These are phyloP conservation scores for Metschnikowia continentalis DNA, from an alignment of 805 yeast genomes.

Conservation along the genomic window DNA sequence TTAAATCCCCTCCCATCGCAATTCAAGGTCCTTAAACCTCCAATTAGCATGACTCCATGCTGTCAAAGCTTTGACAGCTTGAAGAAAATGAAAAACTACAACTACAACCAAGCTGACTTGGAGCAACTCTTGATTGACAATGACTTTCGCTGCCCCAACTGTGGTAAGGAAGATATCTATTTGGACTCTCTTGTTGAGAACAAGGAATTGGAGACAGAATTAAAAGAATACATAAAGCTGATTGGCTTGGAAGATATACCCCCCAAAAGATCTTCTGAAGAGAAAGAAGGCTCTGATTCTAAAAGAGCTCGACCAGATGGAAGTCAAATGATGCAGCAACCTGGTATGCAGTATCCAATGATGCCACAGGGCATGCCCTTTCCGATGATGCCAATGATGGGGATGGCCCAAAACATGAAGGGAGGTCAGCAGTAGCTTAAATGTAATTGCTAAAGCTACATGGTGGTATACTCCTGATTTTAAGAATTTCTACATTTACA, in stretches of 20 bases:
- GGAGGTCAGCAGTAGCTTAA: not conserved
- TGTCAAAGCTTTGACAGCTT: slow-evolving; percentile 57
- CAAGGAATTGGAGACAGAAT: slow-evolving; percentile 51
- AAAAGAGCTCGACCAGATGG: slow-evolving; percentile 25
- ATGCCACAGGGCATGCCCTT: slow-evolving; percentile 17
- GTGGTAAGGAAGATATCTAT: slow-evolving; percentile 67
- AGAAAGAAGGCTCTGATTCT: slow-evolving; percentile 17
- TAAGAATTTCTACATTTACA: not conserved
- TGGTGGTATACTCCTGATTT: not conserved
- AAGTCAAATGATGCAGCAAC: slow-evolving; percentile 10
- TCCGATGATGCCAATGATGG: slow-evolving; percentile 18
- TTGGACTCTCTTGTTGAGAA: slow-evolving; percentile 69
- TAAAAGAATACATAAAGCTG: slow-evolving; percentile 47
- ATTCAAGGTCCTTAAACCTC: slow-evolving; percentile 55
- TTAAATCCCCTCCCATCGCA: slow-evolving; percentile 56
- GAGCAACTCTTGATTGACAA: slow-evolving; percentile 59
- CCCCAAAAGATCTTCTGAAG: slow-evolving; percentile 10
- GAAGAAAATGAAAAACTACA: slow-evolving; percentile 44
- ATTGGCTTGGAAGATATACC: slow-evolving; percentile 35
- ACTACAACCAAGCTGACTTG: slow-evolving; percentile 34
- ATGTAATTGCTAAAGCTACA: not conserved
- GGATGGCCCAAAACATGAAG: slow-evolving; percentile 16
- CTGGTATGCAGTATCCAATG: slow-evolving; percentile 16
- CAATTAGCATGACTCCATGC: slow-evolving; percentile 77
- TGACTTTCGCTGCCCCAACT: slow-evolving; percentile 89